Conservation (phyloP, 2,329 filamentous ascomycete species). For the Beauveria sp. region DNA sequence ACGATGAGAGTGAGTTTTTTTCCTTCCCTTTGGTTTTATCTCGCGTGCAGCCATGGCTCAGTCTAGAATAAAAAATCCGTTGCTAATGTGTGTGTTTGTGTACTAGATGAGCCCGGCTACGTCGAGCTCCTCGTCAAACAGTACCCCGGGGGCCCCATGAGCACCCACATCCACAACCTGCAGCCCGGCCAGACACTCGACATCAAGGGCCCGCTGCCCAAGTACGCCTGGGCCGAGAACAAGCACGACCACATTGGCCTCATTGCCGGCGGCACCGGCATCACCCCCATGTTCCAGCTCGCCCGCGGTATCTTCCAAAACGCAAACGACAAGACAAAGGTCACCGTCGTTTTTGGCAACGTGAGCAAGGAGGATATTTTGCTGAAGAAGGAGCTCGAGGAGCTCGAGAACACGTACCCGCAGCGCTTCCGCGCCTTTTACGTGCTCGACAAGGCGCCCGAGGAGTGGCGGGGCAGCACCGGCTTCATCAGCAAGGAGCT, state of each 20-base stretch:
- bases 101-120: slow-evolving; percentile 64
- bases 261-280: slow-evolving; percentile 91
- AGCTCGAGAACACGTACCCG: slow-evolving; percentile 91
- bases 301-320: slow-evolving; percentile 88
- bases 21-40: neutral
- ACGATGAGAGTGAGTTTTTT: slow-evolving; percentile 61
- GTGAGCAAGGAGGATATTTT: slow-evolving; percentile 84
- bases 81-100: neutral
- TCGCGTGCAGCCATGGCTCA: too few species aligned
- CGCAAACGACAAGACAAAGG: slow-evolving; percentile 93
- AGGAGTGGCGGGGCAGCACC: slow-evolving; percentile 67
- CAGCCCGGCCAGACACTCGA: slow-evolving; percentile 73
- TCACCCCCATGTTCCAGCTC: slow-evolving; percentile 97
- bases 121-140: slow-evolving; percentile 87
- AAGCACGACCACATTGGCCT: slow-evolving; percentile 86
- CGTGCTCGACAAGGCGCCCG: slow-evolving; percentile 75
- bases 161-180: slow-evolving; percentile 77
- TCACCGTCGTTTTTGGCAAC: slow-evolving; percentile 92
- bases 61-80: too few species aligned
- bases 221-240: slow-evolving; percentile 84
- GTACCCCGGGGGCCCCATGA: slow-evolving; percentile 90
- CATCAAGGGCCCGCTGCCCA: slow-evolving; percentile 92
- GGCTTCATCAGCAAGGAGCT: slow-evolving; percentile 86
- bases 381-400: slow-evolving; percentile 73
- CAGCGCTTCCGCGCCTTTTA: slow-evolving; percentile 95